Conservation (phyloP, 148 eudicot species). For the Vaccinium corymbosum region DNA sequence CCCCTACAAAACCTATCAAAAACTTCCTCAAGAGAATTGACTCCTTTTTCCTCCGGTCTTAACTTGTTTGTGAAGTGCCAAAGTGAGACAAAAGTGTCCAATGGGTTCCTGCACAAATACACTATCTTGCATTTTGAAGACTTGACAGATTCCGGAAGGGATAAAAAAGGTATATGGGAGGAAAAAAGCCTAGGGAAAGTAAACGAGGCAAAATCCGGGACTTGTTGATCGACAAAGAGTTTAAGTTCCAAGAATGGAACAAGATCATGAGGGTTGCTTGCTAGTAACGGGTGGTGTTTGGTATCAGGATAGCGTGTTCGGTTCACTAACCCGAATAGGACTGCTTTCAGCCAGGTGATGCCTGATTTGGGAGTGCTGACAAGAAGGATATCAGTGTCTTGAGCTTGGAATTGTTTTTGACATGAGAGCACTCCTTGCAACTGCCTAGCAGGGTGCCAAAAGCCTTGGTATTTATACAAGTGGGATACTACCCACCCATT, state of each 20-base stretch:
- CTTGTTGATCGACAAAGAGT: neutral
- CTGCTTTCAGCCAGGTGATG: constrained; percentile 26
- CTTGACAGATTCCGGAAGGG: constrained; percentile 17
- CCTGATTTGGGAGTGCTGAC: constrained; percentile 20
- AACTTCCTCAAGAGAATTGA: neutral
- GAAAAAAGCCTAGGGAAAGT: constrained; percentile 20
- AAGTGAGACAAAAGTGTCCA: constrained; percentile 21
- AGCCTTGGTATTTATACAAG: constrained; percentile 19
- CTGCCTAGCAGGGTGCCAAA: constrained; percentile 7
- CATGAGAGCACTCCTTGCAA: constrained; percentile 15
- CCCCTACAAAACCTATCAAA: constrained; percentile 25
- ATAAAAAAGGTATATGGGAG: constrained; percentile 3
- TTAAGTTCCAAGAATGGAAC: constrained; percentile 19
- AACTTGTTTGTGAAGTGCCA: constrained; percentile 22
- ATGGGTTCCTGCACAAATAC: constrained; percentile 19
- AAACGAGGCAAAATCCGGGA: constrained; percentile 8
- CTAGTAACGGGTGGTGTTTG: constrained; percentile 9
- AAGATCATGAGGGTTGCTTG: constrained; percentile 14
- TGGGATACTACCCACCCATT: constrained; percentile 24
- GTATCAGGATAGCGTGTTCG: neutral
- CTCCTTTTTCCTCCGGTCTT: neutral
- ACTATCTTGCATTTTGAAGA: constrained; percentile 13
- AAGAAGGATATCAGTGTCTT: constrained; percentile 10
- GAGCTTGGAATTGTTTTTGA: constrained; percentile 18
- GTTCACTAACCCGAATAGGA: constrained; percentile 18